Evolutionary conservation across 352 stramenopile species (phyloP).

Genomic region (Vaucheria bursata): DNA sequence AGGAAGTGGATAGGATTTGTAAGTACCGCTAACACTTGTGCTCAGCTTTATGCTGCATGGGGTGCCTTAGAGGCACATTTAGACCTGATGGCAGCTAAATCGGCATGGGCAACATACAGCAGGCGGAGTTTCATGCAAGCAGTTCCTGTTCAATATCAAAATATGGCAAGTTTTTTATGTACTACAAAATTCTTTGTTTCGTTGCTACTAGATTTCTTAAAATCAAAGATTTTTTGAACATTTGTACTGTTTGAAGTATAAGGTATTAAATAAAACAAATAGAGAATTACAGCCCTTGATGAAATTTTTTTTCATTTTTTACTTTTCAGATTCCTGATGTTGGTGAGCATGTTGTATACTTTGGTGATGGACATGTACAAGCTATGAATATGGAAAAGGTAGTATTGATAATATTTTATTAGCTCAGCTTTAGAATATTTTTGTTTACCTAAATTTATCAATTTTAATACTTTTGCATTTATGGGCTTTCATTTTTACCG

Average conservation of each 20-base stretch:
- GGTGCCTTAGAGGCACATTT: constrained; percentile 16
- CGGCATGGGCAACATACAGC: constrained; percentile 21
- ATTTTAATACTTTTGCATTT: too few species aligned
- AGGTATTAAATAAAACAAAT: too few species aligned
- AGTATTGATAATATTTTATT: too few species aligned
- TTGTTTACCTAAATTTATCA: too few species aligned
- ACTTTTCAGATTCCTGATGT: constrained; percentile 13
- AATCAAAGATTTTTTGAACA: too few species aligned
- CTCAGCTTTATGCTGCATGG: constrained; percentile 28
- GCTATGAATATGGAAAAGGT: constrained; percentile 2
- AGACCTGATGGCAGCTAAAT: constrained; percentile 16
- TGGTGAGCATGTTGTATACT: constrained; percentile 30
- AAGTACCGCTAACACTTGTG: constrained; percentile 13
- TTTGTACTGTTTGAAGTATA: too few species aligned
- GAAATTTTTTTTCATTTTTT: too few species aligned
- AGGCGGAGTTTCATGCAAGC: constrained; percentile 15
- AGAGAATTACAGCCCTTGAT: too few species aligned
- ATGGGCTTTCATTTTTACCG: too few species aligned
- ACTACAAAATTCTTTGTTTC: too few species aligned
- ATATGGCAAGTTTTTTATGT: not conserved
- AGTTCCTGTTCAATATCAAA: constrained; percentile 9
- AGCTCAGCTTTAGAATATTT: too few species aligned
- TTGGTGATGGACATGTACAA: constrained; percentile 18
- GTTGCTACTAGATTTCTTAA: too few species aligned
- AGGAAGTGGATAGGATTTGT: constrained; percentile 35